Evolutionary conservation across 257 asterid genomes (phyloP).

Genomic region (Rhazya stricta): DNA sequence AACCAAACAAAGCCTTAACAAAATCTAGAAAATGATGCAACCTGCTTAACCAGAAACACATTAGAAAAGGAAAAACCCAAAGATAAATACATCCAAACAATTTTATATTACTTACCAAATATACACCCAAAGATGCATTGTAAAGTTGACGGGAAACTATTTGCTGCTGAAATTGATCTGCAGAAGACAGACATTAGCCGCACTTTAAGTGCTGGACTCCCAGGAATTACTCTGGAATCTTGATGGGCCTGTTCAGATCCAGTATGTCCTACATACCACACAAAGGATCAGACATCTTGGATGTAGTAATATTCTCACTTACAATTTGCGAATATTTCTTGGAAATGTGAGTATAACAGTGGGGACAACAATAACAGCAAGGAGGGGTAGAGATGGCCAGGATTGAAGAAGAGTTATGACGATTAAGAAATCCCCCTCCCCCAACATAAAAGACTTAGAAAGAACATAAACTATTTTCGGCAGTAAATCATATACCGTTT

Average conservation of each 20-base stretch:
- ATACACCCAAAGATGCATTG: conserved; percentile 95
- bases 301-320: neutral
- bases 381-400: neutral
- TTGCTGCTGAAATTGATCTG: conserved; percentile 88
- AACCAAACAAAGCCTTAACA: no score
- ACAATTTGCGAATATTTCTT: neutral
- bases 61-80: neutral
- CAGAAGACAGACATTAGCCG: conserved; percentile 79
- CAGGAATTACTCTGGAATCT: conserved; percentile 66
- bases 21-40: neutral
- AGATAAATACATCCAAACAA: neutral
- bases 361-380: neutral
- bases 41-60: neutral
- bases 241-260: conserved; percentile 56
- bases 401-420: neutral
- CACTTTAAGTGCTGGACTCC: conserved; percentile 61
- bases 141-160: conserved; percentile 84
- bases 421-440: neutral
- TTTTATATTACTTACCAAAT: conserved; percentile 43
- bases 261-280: conserved; percentile 52
- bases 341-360: neutral
- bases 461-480: neutral
- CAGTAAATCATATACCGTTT: neutral
- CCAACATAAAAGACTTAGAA: neutral
- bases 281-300: conserved; percentile 4